Evolutionary conservation across 2,329 filamentous ascomycete genomes (phyloP).

Genomic region (Dactylonectria macrodidyma): DNA sequence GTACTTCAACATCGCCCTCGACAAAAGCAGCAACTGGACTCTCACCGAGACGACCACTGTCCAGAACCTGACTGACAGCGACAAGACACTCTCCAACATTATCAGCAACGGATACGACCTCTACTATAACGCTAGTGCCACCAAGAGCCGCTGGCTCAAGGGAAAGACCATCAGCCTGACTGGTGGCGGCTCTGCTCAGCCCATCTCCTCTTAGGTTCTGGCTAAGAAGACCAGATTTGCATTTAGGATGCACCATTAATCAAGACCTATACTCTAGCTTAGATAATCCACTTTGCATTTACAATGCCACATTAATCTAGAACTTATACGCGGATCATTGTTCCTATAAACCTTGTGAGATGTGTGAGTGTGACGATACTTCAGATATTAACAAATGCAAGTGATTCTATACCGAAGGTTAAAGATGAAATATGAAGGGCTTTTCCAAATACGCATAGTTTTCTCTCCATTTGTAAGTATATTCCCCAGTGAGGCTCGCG

Average conservation of each 20-base stretch:
- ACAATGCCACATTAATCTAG: neutral
- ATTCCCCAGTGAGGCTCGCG: too few relatives aligned
- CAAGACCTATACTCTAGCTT: neutral
- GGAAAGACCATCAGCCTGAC: conserved; percentile 15
- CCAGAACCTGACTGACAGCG: conserved; percentile 24
- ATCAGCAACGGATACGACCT: conserved; percentile 22
- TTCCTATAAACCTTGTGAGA: neutral
- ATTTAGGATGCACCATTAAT: conserved; percentile 6
- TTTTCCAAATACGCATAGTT: too few relatives aligned
- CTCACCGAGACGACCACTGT: conserved; percentile 22
- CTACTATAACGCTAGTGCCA: conserved; percentile 27
- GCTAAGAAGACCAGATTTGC: conserved; percentile 10
- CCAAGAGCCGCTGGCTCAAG: conserved; percentile 27
- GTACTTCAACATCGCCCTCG: conserved; percentile 19
- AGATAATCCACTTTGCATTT: too few relatives aligned
- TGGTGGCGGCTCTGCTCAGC: conserved; percentile 25
- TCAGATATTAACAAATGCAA: too few relatives aligned
- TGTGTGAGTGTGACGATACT: neutral
- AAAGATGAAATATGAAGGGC: too few relatives aligned
- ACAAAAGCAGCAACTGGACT: conserved; percentile 23
- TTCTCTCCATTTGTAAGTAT: too few relatives aligned
- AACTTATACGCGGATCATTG: too few relatives aligned
- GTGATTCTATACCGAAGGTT: too few relatives aligned
- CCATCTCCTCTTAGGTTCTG: conserved; percentile 17
- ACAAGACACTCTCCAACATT: conserved; percentile 27